Evolutionary conservation across 2,329 filamentous ascomycete genomes (phyloP), one percentile per base, ranked within the genome.

Genomic region (Mycogone perniciosa): DNA sequence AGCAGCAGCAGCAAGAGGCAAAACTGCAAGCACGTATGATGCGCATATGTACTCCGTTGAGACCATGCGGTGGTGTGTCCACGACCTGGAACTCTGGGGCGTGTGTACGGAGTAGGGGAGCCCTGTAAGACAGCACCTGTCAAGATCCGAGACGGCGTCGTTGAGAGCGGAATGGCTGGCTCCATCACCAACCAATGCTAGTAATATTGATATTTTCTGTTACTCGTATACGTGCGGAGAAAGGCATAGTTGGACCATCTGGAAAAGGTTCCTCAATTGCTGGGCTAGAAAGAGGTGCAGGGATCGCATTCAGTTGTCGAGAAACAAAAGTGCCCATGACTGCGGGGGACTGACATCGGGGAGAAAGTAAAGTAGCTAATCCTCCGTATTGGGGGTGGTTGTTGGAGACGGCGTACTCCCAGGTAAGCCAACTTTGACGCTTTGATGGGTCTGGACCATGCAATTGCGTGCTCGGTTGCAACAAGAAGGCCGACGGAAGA

Each of bases 11-110:
- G 13, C 31, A 13, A 31, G 29, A n/a, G 29, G n/a, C 13, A 30
- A 39, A 42, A 39, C 50, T 52, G 45, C 46, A 53, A 58, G 65
- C 62, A 67, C 39, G 64, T 66, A 67, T 67, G 65, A 64, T 65
- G 57, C 64, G 64, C 65, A 67, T 67, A 66, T 62, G 57, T 62
- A 56, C 60, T 29, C n/a, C 31, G 41, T 31, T 31, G 33, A 37
- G 46, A 47, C 11, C 29, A 46, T 35, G 34, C 46, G 34, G 46
- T 46, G 41, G 31, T 30, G 31, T n/a, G 42, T 39, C 43, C 34
- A 44, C 43, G 44, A 45, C 40, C 31, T 46, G 34, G 47, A 31
- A 46, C 20, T 20, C 20, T 20, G 43, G 48, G 42, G n/a, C 20
- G 43, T 33, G 34, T 30, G 35, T 31, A 44, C 40, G 29, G 31